Conservation (phyloP, 768 basidiomycete genomes). For the Termitomyces sp. region DNA sequence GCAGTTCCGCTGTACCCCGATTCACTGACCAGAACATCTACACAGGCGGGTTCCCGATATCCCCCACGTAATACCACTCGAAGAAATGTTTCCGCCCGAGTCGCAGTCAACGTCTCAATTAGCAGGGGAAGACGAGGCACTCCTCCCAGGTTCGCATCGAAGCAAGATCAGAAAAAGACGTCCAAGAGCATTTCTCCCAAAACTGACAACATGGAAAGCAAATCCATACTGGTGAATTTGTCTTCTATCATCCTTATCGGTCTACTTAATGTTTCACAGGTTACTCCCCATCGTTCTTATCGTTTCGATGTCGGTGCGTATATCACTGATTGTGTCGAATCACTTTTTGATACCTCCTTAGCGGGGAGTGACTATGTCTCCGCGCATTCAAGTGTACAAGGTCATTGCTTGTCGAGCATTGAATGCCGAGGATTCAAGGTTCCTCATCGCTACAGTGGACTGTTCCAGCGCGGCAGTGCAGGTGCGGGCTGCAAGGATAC, state of each 20-base stretch:
- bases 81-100: constrained; percentile 4
- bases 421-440: constrained; percentile 15
- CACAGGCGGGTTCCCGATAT: constrained; percentile 1
- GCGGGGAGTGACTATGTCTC: constrained; percentile 79
- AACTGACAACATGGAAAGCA: constrained; percentile 27
- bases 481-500: constrained; percentile 67
- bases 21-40: not conserved
- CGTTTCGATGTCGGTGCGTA: constrained; percentile 62
- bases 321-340: not conserved
- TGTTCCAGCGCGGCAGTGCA: constrained; percentile 52
- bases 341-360: constrained; percentile 23
- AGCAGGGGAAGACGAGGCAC: constrained; percentile 14
- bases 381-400: constrained; percentile 77
- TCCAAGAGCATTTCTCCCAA: constrained; percentile 12
- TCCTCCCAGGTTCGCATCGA: constrained; percentile 12
- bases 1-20: not conserved
- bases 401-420: constrained; percentile 67
- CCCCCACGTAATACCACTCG: constrained; percentile 1
- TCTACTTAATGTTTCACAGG: constrained; percentile 34
- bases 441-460: constrained; percentile 14
- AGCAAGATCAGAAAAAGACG: constrained; percentile 6
- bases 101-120: not conserved
- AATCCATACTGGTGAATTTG: constrained; percentile 41
- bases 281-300: constrained; percentile 67
- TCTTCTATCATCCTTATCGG: not conserved